A percentile compares a stretch with the other conserved stretches of the same genome.
Conservation (phyloP, 139 green algal species). For the Yamagishiella unicocca region DNA sequence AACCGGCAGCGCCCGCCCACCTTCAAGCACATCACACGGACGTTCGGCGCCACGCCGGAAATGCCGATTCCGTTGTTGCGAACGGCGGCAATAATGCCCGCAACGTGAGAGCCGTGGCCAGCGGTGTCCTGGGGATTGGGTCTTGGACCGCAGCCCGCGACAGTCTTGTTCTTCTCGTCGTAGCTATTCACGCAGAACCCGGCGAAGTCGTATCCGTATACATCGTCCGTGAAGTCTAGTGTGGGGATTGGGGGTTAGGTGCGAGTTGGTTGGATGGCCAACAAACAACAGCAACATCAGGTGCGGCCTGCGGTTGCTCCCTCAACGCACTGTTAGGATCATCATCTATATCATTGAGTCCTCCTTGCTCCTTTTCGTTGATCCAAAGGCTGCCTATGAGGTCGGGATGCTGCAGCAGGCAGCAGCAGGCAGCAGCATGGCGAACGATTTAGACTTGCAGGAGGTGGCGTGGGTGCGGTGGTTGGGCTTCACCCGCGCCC, state of each 20-base stretch:
- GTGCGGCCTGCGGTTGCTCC: not conserved
- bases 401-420: conserved; percentile 72
- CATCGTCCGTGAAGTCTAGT: conserved; percentile 23
- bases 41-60: not conserved
- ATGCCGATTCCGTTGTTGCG: not conserved
- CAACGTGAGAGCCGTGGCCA: conserved; percentile 23
- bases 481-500: too few relatives aligned
- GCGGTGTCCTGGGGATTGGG: not conserved
- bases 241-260: not conserved
- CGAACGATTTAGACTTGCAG: too few relatives aligned
- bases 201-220: conserved; percentile 36
- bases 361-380: conserved; percentile 71
- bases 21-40: conserved; percentile 24
- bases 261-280: not conserved
- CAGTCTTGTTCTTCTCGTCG: not conserved
- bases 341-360: conserved; percentile 77
- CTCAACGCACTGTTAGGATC: conserved; percentile 73
- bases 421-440: too few relatives aligned
- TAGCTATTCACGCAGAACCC: not conserved
- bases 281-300: not conserved
- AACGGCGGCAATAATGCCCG: not conserved
- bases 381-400: conserved; percentile 71
- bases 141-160: not conserved
- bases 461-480: too few relatives aligned
- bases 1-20: not conserved